Percentiles rank a stretch among this genome's conserved stretches.
Conservation (phyloP, 2,329 filamentous ascomycete species). For the Penicillium oxalicum region DNA sequence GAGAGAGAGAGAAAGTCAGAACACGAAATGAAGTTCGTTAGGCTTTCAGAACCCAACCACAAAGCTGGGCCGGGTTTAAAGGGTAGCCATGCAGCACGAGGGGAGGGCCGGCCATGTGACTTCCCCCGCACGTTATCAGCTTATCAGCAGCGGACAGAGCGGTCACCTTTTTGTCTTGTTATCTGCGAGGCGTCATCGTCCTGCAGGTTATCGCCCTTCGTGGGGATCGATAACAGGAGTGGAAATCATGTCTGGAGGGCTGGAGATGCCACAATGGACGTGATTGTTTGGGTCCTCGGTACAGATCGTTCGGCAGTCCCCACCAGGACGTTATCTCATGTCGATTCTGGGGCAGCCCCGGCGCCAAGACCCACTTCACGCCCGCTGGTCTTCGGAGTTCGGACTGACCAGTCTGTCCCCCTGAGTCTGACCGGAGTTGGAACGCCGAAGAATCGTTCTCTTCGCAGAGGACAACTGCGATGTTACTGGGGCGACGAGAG, state of each 20-base stretch:
- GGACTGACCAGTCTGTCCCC: too few relatives aligned
- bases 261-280: neutral
- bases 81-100: neutral
- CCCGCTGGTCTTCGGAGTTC: conserved; percentile 14
- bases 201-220: neutral
- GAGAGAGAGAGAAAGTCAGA: too few relatives aligned
- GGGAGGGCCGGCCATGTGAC: conserved; percentile 21
- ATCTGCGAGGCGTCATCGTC: neutral
- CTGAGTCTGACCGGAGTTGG: conserved; percentile 10
- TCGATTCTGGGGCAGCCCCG: neutral
- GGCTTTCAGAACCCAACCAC: neutral
- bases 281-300: neutral
- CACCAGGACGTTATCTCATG: neutral
- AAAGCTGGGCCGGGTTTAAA: conserved; percentile 1
- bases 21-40: neutral
- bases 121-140: conserved; percentile 29
- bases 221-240: neutral
- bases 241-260: too few relatives aligned
- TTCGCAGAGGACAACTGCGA: neutral
- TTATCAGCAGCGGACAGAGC: conserved; percentile 7
- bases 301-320: neutral
- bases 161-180: conserved; percentile 2
- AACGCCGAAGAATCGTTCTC: conserved; percentile 8
- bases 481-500: neutral
- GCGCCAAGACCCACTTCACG: conserved; percentile 1